Base-by-base conservation (phyloP, 306 rosid species). In the Rubus idaeus region DNA sequence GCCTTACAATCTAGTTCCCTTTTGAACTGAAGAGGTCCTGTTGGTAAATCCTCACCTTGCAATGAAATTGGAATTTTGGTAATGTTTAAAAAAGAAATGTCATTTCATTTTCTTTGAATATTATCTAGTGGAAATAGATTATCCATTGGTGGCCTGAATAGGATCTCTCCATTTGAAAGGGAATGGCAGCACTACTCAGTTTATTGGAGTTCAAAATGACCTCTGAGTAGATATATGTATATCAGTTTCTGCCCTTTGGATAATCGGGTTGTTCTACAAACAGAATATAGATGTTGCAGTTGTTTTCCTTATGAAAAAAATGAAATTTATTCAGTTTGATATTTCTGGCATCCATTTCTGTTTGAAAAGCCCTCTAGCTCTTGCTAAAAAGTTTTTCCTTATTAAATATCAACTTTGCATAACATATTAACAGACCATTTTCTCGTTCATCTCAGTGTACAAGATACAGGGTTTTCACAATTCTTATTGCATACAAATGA, bases 381-480 rank as follows among this genome's bases (percentile, higher is more conserved):
- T 8, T 41, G 10, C 39, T 18, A 20, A 37, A 35, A 71, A 4
- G 8, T 2, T 20, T 71, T 71, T 39, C 17, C 0, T 2, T 71
- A 40, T 39, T 39, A 37, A 10, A 53, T 39, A 17, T 71, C 12
- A 5, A 53, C 46, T 2, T 8, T 21, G 16, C 5, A 51, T n/a
- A 78, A 30, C 53, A 6, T 14, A 51, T 47, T 39, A 52, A 40
- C 6, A 11, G 20, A 18, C 1, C 23, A 8, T 4, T 47, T n/a
- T 53, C 47, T 40, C n/a, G n/a, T n/a, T n/a, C 41, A 7, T 69
- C 12, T 57, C 40, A 26, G 26, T 53, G 45, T 49, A 8, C n/a
- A 64, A 6, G 70, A 71, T 64, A 71, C 30, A 62, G 18, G 26
- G 53, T 35, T 30, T 75, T 65, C 40, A 55, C 5, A 60, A 30